Evolutionary conservation across 192 early-diverging fungal genomes (phyloP).

Genomic region (Entophlyctis helioformis): DNA sequence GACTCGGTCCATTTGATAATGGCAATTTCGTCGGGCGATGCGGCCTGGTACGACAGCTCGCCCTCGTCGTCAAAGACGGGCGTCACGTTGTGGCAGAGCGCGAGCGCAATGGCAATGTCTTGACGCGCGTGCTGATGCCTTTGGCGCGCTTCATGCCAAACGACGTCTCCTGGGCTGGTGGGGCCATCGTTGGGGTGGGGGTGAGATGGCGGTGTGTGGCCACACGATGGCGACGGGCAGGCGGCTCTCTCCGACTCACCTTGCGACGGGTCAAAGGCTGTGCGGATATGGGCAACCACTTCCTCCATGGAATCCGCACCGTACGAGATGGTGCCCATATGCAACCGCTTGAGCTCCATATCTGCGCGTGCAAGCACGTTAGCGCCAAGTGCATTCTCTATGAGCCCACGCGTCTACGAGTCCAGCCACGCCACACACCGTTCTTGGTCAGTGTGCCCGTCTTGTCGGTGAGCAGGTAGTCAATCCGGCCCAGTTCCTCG

Average conservation of each 20-base stretch:
- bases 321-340: constrained; percentile 94
- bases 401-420: neutral
- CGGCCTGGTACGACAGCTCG: constrained; percentile 76
- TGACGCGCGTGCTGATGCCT: constrained; percentile 75
- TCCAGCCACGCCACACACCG: constrained; percentile 30
- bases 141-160: constrained; percentile 48
- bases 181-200: no score
- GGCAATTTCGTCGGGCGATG: constrained; percentile 93
- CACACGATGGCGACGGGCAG: no score
- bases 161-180: constrained; percentile 2
- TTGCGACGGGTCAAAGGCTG: no score
- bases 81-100: constrained; percentile 86
- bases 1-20: constrained; percentile 85
- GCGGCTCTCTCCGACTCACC: no score
- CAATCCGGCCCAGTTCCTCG: constrained; percentile 88
- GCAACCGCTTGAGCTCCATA: constrained; percentile 90
- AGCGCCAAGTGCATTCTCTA: neutral
- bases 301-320: constrained; percentile 83
- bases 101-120: constrained; percentile 81
- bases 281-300: no score
- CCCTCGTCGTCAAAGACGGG: constrained; percentile 51
- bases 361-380: constrained; percentile 25
- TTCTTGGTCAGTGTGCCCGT: constrained; percentile 93
- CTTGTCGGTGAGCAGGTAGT: constrained; percentile 89
- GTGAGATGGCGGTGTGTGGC: no score